Percentiles rank a stretch among this genome's conserved stretches.
Conservation (phyloP, 805 yeast genomes). For the Cyberlindnera americana region DNA sequence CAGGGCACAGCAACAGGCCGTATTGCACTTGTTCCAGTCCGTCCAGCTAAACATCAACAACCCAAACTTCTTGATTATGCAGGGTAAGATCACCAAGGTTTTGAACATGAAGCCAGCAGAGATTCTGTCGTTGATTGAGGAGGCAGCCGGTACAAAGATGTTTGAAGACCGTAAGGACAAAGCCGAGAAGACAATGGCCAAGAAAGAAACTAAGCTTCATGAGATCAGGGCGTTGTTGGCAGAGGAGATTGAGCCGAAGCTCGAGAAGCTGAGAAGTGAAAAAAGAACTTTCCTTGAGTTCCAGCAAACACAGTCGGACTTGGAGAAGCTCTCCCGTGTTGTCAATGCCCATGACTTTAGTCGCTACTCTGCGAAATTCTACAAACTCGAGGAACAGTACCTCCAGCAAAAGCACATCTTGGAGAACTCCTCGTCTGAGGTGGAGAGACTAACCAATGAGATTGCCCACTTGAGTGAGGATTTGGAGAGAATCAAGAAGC, state of each 20-base stretch:
- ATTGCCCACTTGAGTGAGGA: conserved; percentile 58
- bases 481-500: conserved; percentile 46
- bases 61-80: conserved; percentile 97
- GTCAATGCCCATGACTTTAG: conserved; percentile 76
- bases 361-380: conserved; percentile 37
- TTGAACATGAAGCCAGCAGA: conserved; percentile 94
- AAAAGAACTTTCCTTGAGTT: conserved; percentile 80
- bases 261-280: conserved; percentile 75
- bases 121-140: conserved; percentile 87
- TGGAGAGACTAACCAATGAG: conserved; percentile 50
- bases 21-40: conserved; percentile 83
- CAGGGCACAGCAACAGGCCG: conserved; percentile 92
- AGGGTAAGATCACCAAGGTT: conserved; percentile 96
- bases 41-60: conserved; percentile 95
- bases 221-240: conserved; percentile 69
- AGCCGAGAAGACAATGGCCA: conserved; percentile 87
- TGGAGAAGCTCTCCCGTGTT: conserved; percentile 69
- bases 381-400: conserved; percentile 41
- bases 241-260: conserved; percentile 92
- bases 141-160: conserved; percentile 97
- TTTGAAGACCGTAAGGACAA: conserved; percentile 91
- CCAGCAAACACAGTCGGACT: conserved; percentile 77
- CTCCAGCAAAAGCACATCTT: conserved; percentile 39
- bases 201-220: conserved; percentile 79
- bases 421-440: conserved; percentile 38